These are phyloP conservation scores for Chloris gayana DNA, from an alignment of 176 grass and related monocot genomes.

Conservation along the genomic window DNA sequence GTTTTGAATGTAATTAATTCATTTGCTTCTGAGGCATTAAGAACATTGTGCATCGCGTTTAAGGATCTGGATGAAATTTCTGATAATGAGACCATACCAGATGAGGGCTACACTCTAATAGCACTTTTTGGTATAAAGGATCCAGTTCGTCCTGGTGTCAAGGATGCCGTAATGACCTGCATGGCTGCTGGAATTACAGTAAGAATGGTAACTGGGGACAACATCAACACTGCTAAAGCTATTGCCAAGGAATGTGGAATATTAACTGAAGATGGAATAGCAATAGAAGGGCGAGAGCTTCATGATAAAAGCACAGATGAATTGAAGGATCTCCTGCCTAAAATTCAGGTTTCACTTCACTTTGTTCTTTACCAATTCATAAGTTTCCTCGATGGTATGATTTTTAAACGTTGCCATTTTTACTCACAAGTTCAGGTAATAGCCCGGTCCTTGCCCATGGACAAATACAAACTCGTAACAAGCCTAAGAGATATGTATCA, in stretches of 20 bases:
- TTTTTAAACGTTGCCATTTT: neutral
- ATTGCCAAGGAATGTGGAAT: conserved; percentile 96
- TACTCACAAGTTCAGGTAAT: conserved; percentile 61
- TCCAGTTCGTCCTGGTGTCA: conserved; percentile 80
- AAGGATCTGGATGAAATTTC: conserved; percentile 72
- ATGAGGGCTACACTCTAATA: conserved; percentile 74
- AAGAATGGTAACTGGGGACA: conserved; percentile 89
- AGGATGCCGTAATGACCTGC: conserved; percentile 77
- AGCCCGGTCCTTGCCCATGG: conserved; percentile 82
- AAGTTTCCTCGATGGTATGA: neutral
- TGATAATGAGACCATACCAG: conserved; percentile 54
- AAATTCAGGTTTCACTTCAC: conserved; percentile 64
- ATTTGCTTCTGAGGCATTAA: conserved; percentile 75
- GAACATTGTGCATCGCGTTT: conserved; percentile 82
- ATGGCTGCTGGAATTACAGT: conserved; percentile 82
- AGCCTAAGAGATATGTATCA: conserved; percentile 64
- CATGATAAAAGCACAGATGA: conserved; percentile 62
- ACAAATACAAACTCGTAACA: conserved; percentile 91
- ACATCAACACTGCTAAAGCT: conserved; percentile 94
- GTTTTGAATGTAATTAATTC: conserved; percentile 55
- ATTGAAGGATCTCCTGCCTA: conserved; percentile 72
- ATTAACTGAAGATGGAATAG: conserved; percentile 86
- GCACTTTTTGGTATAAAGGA: conserved; percentile 92
- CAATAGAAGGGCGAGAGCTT: conserved; percentile 78
- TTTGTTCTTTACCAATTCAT: conserved; percentile 26